phyloP scores from a whole-genome alignment of 2,329 filamentous ascomycete species.

The Ceratocystis papillata region DNA sequence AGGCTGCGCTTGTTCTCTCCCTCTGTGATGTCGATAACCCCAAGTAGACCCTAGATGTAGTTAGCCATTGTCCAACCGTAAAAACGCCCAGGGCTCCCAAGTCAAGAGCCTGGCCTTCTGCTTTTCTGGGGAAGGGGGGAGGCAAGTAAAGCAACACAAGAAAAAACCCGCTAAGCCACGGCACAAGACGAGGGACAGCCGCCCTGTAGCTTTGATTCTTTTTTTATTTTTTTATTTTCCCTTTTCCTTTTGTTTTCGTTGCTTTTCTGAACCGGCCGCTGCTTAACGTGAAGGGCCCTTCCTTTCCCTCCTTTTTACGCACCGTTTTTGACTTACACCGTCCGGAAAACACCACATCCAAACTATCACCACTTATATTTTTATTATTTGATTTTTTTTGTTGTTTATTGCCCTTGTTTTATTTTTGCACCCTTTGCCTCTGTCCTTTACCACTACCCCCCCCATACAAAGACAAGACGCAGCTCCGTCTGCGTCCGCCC shows the following conservation, averaged over 20 bases:
- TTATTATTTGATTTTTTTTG: background rate
- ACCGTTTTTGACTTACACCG: constrained; percentile 11
- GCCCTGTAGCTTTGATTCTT: constrained; percentile 9
- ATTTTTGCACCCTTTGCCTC: background rate
- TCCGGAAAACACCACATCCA: constrained; percentile 3
- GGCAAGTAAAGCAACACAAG: background rate
- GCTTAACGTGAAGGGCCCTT: background rate
- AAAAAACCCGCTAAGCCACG: constrained; percentile 14
- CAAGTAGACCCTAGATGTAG: background rate
- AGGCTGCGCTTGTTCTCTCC: background rate
- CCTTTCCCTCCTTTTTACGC: background rate
- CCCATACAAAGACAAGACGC: background rate
- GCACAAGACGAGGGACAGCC: constrained; percentile 1
- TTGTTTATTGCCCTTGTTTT: background rate
- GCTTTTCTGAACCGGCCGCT: background rate
- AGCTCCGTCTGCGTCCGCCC: constrained; percentile 18
- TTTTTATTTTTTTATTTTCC: constrained; percentile 1
- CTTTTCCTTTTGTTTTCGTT: background rate
- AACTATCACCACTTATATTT: constrained; percentile 14
- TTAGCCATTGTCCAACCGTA: background rate
- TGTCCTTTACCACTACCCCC: background rate
- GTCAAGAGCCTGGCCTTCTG: constrained; percentile 5
- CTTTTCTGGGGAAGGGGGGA: background rate
- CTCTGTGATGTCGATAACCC: background rate
- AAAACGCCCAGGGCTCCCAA: constrained; percentile 11